Conservation (phyloP, 495 filamentous ascomycete genomes). For the Letharia columbiana region DNA sequence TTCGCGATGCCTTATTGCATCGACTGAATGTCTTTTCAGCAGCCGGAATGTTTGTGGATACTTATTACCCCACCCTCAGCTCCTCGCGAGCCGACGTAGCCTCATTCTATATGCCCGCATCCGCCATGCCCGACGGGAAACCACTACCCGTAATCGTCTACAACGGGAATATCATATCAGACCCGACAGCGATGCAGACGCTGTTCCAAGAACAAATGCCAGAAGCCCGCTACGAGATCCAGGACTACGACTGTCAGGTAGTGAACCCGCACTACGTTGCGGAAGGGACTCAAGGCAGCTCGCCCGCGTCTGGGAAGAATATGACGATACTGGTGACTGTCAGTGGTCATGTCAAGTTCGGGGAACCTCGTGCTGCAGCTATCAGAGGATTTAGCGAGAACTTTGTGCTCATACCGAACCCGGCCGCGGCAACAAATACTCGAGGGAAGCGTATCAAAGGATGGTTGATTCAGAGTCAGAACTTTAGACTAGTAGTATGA, state of each 20-base stretch:
- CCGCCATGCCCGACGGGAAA: constrained; percentile 34
- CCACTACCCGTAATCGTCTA: constrained; percentile 48
- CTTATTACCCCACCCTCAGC: constrained; percentile 49
- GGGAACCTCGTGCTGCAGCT: constrained; percentile 42
- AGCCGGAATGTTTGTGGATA: constrained; percentile 44
- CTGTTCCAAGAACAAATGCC: constrained; percentile 58
- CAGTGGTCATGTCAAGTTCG: constrained; percentile 57
- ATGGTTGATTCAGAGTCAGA: constrained; percentile 68
- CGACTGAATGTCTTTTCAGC: constrained; percentile 29
- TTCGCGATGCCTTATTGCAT: constrained; percentile 3
- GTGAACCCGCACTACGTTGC: constrained; percentile 55
- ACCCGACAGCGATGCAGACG: constrained; percentile 48
- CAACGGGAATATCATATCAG: constrained; percentile 54
- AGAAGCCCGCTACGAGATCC: constrained; percentile 51
- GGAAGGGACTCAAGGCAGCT: constrained; percentile 32
- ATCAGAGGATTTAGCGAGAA: constrained; percentile 64
- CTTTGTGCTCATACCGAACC: constrained; percentile 70
- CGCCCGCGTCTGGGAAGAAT: constrained; percentile 40
- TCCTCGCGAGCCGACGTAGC: constrained; percentile 43
- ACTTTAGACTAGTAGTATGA: constrained; percentile 55
- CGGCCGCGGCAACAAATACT: constrained; percentile 42
- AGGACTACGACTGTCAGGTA: constrained; percentile 63
- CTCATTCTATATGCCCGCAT: constrained; percentile 47
- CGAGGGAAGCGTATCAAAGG: constrained; percentile 35
- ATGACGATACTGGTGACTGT: constrained; percentile 63